These are phyloP conservation scores for Penicillium rolfsii DNA, from an alignment of 2,329 filamentous ascomycete species.

Conservation along the genomic window DNA sequence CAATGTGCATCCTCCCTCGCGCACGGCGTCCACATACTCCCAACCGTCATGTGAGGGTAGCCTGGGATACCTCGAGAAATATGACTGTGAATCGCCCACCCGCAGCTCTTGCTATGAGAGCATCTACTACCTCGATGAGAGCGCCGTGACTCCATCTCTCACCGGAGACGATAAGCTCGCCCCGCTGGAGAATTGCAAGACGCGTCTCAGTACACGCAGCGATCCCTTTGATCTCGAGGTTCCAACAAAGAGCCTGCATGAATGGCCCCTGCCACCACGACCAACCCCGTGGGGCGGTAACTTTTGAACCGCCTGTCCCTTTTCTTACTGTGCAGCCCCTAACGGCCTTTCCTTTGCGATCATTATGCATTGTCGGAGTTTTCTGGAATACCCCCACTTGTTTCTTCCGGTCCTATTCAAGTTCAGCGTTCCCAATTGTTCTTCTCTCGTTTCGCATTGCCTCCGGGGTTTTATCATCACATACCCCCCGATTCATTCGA, in stretches of 20 bases:
- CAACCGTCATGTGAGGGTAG: slow-evolving; percentile 15
- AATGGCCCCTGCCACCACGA: not conserved
- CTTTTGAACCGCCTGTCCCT: not conserved
- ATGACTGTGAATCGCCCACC: slow-evolving; percentile 20
- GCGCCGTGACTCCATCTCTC: slow-evolving; percentile 9
- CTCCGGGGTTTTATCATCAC: not conserved
- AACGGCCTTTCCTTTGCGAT: not conserved
- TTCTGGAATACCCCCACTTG: slow-evolving; percentile 1
- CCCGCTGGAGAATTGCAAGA: slow-evolving; percentile 9
- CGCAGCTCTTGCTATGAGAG: slow-evolving; percentile 3
- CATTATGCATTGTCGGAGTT: slow-evolving; percentile 2
- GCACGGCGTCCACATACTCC: slow-evolving; percentile 22
- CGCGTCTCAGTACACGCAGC: slow-evolving; percentile 34
- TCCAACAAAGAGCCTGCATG: slow-evolving; percentile 38
- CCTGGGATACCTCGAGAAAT: slow-evolving; percentile 2
- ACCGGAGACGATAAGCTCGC: slow-evolving; percentile 7
- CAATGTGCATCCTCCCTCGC: slow-evolving; percentile 20
- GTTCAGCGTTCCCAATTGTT: not conserved
- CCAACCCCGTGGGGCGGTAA: not conserved
- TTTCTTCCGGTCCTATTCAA: not conserved
- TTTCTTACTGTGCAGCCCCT: not conserved
- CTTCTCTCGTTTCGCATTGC: not conserved
- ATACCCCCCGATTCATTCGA: no score
- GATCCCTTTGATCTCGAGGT: slow-evolving; percentile 43
- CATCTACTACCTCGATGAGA: slow-evolving; percentile 8